These are phyloP conservation scores for Hygrophoropsis aurantiaca DNA, from an alignment of 768 basidiomycete genomes.

Conservation along the genomic window DNA sequence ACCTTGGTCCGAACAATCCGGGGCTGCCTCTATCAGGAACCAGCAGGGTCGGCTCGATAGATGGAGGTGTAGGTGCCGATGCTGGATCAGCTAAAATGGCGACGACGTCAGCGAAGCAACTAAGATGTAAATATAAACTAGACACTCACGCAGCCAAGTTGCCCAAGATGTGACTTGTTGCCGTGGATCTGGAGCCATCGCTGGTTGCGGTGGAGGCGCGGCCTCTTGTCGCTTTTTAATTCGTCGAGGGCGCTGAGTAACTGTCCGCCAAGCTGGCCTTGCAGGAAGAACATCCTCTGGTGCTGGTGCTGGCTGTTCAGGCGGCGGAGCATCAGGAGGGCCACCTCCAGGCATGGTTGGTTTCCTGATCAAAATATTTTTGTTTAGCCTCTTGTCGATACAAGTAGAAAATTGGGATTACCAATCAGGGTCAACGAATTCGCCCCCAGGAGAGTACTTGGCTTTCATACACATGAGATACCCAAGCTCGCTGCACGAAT, in stretches of 20 bases:
- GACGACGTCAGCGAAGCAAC: not conserved
- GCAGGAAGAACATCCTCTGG: constrained; percentile 44
- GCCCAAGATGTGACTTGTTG: constrained; percentile 54
- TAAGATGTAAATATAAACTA: constrained; percentile 3
- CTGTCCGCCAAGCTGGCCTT: constrained; percentile 64
- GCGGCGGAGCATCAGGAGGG: constrained; percentile 44
- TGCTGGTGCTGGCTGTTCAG: constrained; percentile 40
- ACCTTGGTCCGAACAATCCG: constrained; percentile 77
- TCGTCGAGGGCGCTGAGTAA: constrained; percentile 40
- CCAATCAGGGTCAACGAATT: constrained; percentile 80
- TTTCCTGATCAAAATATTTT: too few relatives aligned
- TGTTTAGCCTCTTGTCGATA: too few relatives aligned
- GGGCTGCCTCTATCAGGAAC: constrained; percentile 59
- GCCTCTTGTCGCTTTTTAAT: constrained; percentile 45
- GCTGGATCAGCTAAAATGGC: constrained; percentile 54
- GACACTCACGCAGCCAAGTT: constrained; percentile 64
- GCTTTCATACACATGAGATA: constrained; percentile 66
- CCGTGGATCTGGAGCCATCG: constrained; percentile 35
- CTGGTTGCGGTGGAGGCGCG: constrained; percentile 31
- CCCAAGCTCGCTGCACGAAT: constrained; percentile 63
- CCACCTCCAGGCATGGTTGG: constrained; percentile 37
- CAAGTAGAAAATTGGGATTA: too few relatives aligned
- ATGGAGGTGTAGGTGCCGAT: constrained; percentile 59
- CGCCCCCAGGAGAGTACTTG: constrained; percentile 82
- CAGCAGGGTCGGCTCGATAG: constrained; percentile 56